A percentile compares a stretch with the other conserved stretches of the same genome.
Conservation (phyloP, 2,329 filamentous ascomycete species). For the Leptosphaerulina australis region DNA sequence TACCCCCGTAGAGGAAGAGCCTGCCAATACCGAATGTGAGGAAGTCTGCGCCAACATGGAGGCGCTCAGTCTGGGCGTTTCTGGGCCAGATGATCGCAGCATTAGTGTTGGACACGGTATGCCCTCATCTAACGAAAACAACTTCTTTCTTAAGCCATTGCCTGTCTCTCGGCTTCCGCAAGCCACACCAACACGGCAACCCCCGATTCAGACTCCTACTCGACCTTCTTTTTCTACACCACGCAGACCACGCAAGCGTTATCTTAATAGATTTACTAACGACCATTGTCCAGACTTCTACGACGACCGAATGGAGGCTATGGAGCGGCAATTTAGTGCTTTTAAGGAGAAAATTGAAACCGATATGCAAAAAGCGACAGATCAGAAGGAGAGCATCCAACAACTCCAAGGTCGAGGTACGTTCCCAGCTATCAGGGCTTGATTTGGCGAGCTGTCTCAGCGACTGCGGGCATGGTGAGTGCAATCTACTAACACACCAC, state of each 20-base stretch:
- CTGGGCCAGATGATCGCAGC: conserved; percentile 25
- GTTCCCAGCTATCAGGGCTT: conserved; percentile 34
- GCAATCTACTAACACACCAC: neutral
- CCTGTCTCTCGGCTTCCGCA: conserved; percentile 33
- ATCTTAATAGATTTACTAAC: conserved; percentile 77
- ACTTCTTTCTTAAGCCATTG: conserved; percentile 31
- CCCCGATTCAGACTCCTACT: conserved; percentile 19
- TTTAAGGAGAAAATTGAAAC: conserved; percentile 75
- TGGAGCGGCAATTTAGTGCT: conserved; percentile 74
- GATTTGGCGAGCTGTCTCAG: neutral
- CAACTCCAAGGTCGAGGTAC: conserved; percentile 76
- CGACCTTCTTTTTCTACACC: conserved; percentile 28
- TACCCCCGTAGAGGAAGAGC: conserved; percentile 36
- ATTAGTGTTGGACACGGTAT: conserved; percentile 36
- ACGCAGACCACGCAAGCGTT: conserved; percentile 54
- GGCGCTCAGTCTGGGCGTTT: conserved; percentile 34
- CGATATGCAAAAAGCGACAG: conserved; percentile 70
- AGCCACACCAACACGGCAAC: conserved; percentile 29
- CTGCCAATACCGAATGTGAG: conserved; percentile 39
- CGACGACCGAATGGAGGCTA: conserved; percentile 73
- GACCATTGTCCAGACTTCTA: conserved; percentile 74
- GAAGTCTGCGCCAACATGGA: conserved; percentile 33
- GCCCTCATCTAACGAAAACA: conserved; percentile 35
- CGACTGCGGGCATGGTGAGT: too few relatives aligned
- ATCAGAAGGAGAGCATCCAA: conserved; percentile 74